Evolutionary conservation across 305 asterid genomes (phyloP).

Genomic region (Plantago lanceolata): DNA sequence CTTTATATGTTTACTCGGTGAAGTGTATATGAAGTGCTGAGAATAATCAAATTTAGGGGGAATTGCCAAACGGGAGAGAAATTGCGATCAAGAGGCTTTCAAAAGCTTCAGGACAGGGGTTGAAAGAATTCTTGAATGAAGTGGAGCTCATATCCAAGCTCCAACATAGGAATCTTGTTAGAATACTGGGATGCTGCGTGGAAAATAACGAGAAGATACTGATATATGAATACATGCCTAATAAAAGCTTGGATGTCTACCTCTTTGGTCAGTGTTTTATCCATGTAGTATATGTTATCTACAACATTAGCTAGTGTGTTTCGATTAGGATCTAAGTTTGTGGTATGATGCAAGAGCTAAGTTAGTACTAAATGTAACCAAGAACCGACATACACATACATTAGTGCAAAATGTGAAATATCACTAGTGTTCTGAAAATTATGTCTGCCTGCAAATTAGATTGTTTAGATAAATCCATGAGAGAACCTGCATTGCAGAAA

Average conservation of each 20-base stretch:
- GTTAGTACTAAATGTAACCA: too few species aligned
- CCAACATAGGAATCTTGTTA: slow-evolving; percentile 58
- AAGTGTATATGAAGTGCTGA: slow-evolving; percentile 6
- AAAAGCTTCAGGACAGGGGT: slow-evolving; percentile 45
- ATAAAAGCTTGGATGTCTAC: slow-evolving; percentile 48
- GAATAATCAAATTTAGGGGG: slow-evolving; percentile 35
- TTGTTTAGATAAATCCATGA: slow-evolving; percentile 27
- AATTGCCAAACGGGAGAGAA: slow-evolving; percentile 37
- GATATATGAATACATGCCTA: slow-evolving; percentile 46
- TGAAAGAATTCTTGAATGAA: slow-evolving; percentile 53
- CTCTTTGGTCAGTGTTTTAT: slow-evolving; percentile 44
- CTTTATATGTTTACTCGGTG: neutral
- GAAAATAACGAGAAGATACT: slow-evolving; percentile 48
- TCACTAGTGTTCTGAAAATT: too few species aligned
- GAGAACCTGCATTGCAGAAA: slow-evolving; percentile 40
- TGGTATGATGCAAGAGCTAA: too few species aligned
- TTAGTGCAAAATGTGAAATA: too few species aligned
- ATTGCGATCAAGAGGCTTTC: slow-evolving; percentile 64
- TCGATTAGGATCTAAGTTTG: neutral
- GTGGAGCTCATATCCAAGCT: slow-evolving; percentile 44
- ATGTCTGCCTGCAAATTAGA: too few species aligned
- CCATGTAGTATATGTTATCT: neutral
- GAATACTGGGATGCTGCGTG: slow-evolving; percentile 45
- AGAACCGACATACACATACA: too few species aligned
- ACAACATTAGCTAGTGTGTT: neutral